Conservation (phyloP, 768 basidiomycete genomes). For the Lactifluus subvellereus region DNA sequence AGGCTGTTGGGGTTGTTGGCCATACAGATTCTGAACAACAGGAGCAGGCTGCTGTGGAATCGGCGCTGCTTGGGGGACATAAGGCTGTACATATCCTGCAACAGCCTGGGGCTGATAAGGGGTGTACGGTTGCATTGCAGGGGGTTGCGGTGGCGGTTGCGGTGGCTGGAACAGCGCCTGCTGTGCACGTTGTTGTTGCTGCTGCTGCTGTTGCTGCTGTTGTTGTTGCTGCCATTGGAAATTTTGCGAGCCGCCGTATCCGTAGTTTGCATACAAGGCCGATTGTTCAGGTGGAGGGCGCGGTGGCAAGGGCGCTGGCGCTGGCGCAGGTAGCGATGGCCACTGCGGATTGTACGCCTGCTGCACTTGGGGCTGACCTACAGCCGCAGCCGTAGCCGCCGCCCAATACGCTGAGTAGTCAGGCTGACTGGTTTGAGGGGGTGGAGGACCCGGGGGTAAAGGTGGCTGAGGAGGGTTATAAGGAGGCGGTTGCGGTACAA, state of each 20-base stretch:
- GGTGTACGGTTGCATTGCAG: constrained; percentile 60
- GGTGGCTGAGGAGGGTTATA: constrained; percentile 72
- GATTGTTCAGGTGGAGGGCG: constrained; percentile 74
- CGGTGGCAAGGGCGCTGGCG: constrained; percentile 37
- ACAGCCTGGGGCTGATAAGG: constrained; percentile 62
- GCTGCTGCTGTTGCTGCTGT: constrained; percentile 52
- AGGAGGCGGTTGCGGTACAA: constrained; percentile 54
- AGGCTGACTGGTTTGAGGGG: constrained; percentile 57
- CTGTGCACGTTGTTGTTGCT: constrained; percentile 46
- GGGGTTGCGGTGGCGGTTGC: constrained; percentile 49
- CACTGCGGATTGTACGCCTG: constrained; percentile 61
- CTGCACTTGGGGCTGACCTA: constrained; percentile 46
- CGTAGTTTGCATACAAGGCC: constrained; percentile 86
- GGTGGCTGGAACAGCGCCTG: constrained; percentile 47
- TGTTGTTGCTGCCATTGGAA: constrained; percentile 62
- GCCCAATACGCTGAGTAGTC: constrained; percentile 81
- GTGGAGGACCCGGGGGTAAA: constrained; percentile 74
- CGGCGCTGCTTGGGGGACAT: constrained; percentile 57
- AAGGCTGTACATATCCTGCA: constrained; percentile 58
- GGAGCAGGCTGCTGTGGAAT: constrained; percentile 46
- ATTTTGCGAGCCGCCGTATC: constrained; percentile 67
- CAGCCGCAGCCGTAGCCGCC: constrained; percentile 46
- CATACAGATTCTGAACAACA: constrained; percentile 35
- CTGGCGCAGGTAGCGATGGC: constrained; percentile 46
- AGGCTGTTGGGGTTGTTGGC: constrained; percentile 35